Evolutionary conservation across 2,329 filamentous ascomycete genomes (phyloP).

Genomic region (Xylaria sp.): DNA sequence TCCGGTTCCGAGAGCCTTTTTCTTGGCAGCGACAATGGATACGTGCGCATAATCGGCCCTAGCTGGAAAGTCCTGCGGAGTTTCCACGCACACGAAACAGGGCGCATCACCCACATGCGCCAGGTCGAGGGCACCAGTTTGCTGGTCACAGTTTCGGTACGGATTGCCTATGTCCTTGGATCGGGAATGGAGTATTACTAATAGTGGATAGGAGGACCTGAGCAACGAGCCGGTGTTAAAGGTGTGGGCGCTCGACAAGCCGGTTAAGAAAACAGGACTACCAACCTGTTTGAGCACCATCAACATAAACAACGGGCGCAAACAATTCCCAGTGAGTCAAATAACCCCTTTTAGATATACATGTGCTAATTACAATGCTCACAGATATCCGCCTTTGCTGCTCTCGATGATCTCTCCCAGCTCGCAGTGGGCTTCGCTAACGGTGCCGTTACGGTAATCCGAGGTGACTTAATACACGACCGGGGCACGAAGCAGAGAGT

Average conservation of each 20-base stretch:
- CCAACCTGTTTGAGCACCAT: conserved; percentile 90
- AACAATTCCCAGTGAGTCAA: conserved; percentile 83
- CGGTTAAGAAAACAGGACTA: conserved; percentile 90
- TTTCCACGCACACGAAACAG: conserved; percentile 86
- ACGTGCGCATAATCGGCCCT: conserved; percentile 86
- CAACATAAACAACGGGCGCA: conserved; percentile 86
- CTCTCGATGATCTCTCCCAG: conserved; percentile 88
- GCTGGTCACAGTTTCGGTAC: conserved; percentile 80
- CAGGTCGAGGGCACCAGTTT: conserved; percentile 89
- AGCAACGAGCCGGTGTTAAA: conserved; percentile 89
- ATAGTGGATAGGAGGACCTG: conserved; percentile 76
- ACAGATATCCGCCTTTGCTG: conserved; percentile 87
- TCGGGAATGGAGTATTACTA: conserved; percentile 39
- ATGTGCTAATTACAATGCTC: conserved; percentile 17
- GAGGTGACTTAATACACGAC: conserved; percentile 95
- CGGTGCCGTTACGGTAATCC: conserved; percentile 90
- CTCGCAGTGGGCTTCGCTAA: conserved; percentile 96
- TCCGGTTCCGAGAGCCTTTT: conserved; percentile 92
- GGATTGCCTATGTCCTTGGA: neutral
- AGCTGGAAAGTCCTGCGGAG: conserved; percentile 87
- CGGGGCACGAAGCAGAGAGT: conserved; percentile 93
- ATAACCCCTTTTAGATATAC: neutral
- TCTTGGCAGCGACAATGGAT: conserved; percentile 85
- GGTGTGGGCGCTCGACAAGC: conserved; percentile 96
- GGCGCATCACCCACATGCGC: conserved; percentile 88